Evolutionary conservation across 495 filamentous ascomycete species (phyloP), one percentile per base, ranked within the genome.

Genomic region (Filosporella fistucella): DNA sequence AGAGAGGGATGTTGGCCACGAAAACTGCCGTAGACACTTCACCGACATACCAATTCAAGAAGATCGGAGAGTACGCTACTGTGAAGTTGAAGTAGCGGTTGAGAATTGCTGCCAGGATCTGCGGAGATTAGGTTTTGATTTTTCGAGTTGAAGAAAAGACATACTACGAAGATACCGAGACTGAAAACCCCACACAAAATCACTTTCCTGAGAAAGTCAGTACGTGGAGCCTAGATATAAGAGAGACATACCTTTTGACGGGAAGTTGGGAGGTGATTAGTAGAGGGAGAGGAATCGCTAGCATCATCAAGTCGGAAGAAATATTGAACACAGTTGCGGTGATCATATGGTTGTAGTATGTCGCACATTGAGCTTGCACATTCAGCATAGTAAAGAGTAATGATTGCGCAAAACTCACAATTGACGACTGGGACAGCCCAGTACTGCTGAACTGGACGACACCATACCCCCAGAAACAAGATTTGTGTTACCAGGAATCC

Each of bases 31-130:
- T 38, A 5, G 35, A 38, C 8, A 38, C 35, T 38, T 38, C 35
- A 13, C 35, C 35, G 9, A 38, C 35, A 13, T 38, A 38, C 35
- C 35, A 38, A 38, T 38, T 38, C 14, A 38, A 21, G 16, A 38
- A 38, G 17, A 38, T 38, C 5, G n/a, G 16, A 38, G 5, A 7
- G 16, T 38, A 38, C 3, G 35, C 35, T 20, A 38, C 16, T 4
- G 35, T 38, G 35, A 38, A 38, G n/a, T 38, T 38, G 18, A 38
- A 38, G n/a, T 38, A 38, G 10, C 35, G 35, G n/a, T 38, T 38
- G 3, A 38, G 18, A 13, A 38, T n/a, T 20, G 35, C 35, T 20
- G 35, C 35, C 8, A 38, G 35, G n/a, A 38, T 38, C 32, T 35
- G 32, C 13, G 18, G 32, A 14, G 32, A 14, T 14, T 6, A n/a